Percentiles rank a stretch among this genome's conserved stretches.
Evolutionary conservation across 2,329 filamentous ascomycete species (phyloP).

Genomic region (Curvularia hawaiiensis): DNA sequence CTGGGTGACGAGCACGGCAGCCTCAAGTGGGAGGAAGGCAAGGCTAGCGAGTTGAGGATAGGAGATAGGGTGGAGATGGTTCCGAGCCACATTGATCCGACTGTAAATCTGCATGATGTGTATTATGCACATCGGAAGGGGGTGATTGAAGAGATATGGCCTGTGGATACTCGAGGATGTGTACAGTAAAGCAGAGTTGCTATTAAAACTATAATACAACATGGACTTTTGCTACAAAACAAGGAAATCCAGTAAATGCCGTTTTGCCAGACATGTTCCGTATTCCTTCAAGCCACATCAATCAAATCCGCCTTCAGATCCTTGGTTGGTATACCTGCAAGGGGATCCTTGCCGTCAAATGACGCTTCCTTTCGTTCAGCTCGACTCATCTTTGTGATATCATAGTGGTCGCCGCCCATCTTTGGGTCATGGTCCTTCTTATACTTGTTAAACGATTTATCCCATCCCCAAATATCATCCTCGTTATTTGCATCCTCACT

Average conservation of each 20-base stretch:
- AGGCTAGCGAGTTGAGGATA: slow-evolving; percentile 44
- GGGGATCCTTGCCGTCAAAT: slow-evolving; percentile 21
- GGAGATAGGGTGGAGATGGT: slow-evolving; percentile 59
- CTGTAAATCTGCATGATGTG: slow-evolving; percentile 58
- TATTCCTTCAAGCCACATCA: slow-evolving; percentile 5
- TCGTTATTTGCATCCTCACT: neutral
- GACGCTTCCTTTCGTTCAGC: slow-evolving; percentile 15
- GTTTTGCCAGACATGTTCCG: neutral
- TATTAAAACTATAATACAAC: neutral
- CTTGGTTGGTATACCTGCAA: slow-evolving; percentile 13
- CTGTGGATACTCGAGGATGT: slow-evolving; percentile 57
- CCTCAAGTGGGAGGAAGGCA: slow-evolving; percentile 52
- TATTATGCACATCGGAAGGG: slow-evolving; percentile 58
- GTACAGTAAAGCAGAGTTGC: slow-evolving; percentile 49
- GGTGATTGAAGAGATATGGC: slow-evolving; percentile 58
- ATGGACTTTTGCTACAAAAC: neutral
- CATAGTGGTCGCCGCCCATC: slow-evolving; percentile 21
- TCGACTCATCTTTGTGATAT: slow-evolving; percentile 29
- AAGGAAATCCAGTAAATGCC: neutral
- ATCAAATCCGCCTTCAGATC: slow-evolving; percentile 16
- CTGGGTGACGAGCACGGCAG: slow-evolving; percentile 59
- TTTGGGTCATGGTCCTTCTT: slow-evolving; percentile 1
- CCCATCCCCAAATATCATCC: slow-evolving; percentile 25
- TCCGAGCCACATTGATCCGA: slow-evolving; percentile 61
- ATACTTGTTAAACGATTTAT: slow-evolving; percentile 13